A percentile compares a stretch with the other conserved stretches of the same genome.
Conservation (phyloP, 129 eudicot genomes). For the sunflower (Helianthus annuus) region DNA sequence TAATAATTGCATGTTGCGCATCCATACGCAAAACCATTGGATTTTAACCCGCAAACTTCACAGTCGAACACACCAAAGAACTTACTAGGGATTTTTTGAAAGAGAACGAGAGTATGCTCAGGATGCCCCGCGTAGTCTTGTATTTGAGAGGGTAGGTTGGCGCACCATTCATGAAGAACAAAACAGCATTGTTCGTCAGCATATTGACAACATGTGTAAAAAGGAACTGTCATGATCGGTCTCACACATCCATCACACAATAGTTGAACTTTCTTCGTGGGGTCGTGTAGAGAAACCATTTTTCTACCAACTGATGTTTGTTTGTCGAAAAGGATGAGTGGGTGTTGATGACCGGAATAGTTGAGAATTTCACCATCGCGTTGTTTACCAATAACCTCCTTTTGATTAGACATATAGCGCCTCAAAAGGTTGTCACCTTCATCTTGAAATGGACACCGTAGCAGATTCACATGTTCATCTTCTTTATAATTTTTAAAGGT, state of each 20-base stretch:
- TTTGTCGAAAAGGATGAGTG: neutral
- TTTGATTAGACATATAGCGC: too few species aligned
- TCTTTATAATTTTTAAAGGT: neutral
- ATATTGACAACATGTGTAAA: conserved; percentile 3
- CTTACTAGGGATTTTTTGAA: too few species aligned
- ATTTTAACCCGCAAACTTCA: neutral
- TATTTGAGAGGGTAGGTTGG: conserved; percentile 2
- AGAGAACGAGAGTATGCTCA: too few species aligned
- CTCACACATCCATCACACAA: neutral
- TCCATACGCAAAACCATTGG: conserved; percentile 12
- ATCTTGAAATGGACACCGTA: neutral
- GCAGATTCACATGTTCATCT: neutral
- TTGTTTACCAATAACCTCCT: too few species aligned
- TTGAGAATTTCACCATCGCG: too few species aligned
- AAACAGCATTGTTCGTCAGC: neutral
- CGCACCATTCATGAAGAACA: conserved; percentile 15
- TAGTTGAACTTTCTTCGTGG: conserved; percentile 1
- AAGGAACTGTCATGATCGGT: conserved; percentile 1
- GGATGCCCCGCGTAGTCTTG: neutral
- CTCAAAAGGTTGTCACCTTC: neutral
- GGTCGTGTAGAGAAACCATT: too few species aligned
- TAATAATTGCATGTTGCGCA: neutral
- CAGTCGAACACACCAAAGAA: too few species aligned
- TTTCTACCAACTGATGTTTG: neutral
- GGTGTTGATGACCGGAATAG: neutral